Evolutionary conservation across 352 stramenopile species (phyloP), one percentile per base, ranked within the genome.

Genomic region (Phytophthora ohioensis): DNA sequence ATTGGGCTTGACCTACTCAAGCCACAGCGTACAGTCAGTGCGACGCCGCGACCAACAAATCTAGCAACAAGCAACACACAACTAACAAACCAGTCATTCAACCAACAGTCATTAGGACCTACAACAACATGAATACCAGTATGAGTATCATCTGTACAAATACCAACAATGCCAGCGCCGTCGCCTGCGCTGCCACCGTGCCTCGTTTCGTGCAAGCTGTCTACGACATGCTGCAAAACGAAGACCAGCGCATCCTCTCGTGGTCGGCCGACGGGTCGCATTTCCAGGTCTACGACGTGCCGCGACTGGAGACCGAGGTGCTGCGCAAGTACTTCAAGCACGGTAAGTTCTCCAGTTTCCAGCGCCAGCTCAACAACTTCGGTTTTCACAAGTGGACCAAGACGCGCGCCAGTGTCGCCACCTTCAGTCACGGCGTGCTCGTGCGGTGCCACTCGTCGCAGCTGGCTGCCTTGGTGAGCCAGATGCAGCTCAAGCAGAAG

Each of bases 361-460:
- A 96, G 64, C 84, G 92, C 21, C 91, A 98, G 74, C 78, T 98
- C 47, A 97, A 95, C 77, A 97, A 98, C 69, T 98, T 98, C 76
- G 83, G 76, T 11, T 98, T 98, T 72, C 79, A 76, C 70, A 94
- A 94, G 68, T 91, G 84, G 84, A 91, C 84, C 69, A 92, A 92
- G 67, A 85, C 81, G 59, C 79, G 80, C 61, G 71, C 81, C 56
- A 74, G 71, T 47, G 78, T 90, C 31, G 87, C 81, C 73, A 91
- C 83, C 17, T 91, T 91, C 58, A 88, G 77, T 12, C 85, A 91
- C 73, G 78, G 85, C 11, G 76, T 74, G 51, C 84, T 91, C 36
- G 57, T 83, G 7, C 78, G 70, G 55, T 83, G 85, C 58, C 71
- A 82, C 45, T 73, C 72, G 45, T 60, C 61, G 3, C 10, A 75